These are phyloP conservation scores for Thalassiosira mediterranea DNA, from an alignment of 352 stramenopile genomes.

Conservation along the genomic window DNA sequence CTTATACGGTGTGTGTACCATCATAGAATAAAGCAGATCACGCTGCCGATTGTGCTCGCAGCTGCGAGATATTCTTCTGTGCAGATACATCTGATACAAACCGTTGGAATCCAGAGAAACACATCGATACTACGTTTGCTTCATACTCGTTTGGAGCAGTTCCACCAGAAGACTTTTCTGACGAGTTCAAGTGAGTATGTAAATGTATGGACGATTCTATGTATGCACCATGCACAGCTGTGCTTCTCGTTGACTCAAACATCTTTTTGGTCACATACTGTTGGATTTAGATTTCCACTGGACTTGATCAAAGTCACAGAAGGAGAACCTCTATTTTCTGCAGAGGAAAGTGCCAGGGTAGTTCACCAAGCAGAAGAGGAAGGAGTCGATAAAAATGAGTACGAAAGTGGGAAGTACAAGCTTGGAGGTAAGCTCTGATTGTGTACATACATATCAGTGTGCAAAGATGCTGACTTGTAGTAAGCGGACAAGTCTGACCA, in stretches of 20 bases:
- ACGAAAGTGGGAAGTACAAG: conserved; percentile 71
- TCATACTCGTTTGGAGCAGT: conserved; percentile 70
- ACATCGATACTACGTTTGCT: conserved; percentile 43
- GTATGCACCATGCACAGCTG: too few relatives aligned
- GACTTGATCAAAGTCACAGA: conserved; percentile 75
- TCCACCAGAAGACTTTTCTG: conserved; percentile 73
- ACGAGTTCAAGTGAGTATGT: conserved; percentile 48
- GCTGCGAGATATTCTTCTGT: conserved; percentile 73
- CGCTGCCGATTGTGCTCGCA: conserved; percentile 57
- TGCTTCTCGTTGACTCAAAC: background rate
- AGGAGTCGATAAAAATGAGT: conserved; percentile 71
- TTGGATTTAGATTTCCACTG: conserved; percentile 57
- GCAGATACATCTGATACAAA: conserved; percentile 23
- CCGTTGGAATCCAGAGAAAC: conserved; percentile 16
- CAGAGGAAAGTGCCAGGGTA: conserved; percentile 49
- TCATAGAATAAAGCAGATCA: conserved; percentile 70
- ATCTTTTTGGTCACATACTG: background rate
- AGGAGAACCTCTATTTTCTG: conserved; percentile 55
- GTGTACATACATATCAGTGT: background rate
- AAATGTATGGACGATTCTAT: background rate
- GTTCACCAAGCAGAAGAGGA: conserved; percentile 58
- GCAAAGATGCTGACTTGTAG: background rate
- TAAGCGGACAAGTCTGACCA: background rate
- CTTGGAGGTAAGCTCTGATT: conserved; percentile 53
- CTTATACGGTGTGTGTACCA: too few relatives aligned